phyloP scores from a whole-genome alignment of 306 rosid genomes.

The Astragalus membranaceus region DNA sequence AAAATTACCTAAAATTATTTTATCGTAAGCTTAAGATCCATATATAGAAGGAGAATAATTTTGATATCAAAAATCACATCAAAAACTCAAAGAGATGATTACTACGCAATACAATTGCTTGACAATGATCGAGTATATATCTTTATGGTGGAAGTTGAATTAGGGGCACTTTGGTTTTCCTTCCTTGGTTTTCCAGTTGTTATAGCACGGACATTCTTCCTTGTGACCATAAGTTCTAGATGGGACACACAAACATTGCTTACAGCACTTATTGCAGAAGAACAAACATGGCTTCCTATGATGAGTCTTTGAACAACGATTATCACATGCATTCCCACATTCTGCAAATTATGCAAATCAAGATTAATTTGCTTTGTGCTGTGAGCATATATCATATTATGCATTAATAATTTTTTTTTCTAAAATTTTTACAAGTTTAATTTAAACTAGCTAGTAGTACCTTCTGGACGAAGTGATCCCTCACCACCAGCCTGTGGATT shows the following conservation, averaged over 20 bases:
- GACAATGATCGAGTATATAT: too few species aligned
- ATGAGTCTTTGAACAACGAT: conserved; percentile 51
- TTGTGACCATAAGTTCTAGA: conserved; percentile 58
- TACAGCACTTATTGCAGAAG: conserved; percentile 56
- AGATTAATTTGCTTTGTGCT: not conserved
- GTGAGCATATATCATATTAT: too few species aligned
- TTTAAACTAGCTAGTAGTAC: not conserved
- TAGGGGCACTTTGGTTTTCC: conserved; percentile 73
- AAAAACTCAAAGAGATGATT: too few species aligned
- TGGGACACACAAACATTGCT: conserved; percentile 64
- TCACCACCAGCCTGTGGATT: conserved; percentile 24
- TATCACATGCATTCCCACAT: conserved; percentile 27
- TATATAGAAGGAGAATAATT: too few species aligned
- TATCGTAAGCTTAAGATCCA: too few species aligned
- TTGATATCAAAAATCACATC: too few species aligned
- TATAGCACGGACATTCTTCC: conserved; percentile 63
- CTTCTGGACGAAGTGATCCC: conserved; percentile 16
- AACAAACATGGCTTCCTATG: conserved; percentile 61
- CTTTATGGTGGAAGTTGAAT: not conserved
- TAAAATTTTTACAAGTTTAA: not conserved
- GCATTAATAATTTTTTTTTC: too few species aligned
- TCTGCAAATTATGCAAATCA: not conserved
- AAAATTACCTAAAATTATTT: too few species aligned
- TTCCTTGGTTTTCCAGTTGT: conserved; percentile 59
- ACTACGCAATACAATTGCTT: too few species aligned